phyloP scores from a whole-genome alignment of 441 rosid genomes.

The Populus hybrid region DNA sequence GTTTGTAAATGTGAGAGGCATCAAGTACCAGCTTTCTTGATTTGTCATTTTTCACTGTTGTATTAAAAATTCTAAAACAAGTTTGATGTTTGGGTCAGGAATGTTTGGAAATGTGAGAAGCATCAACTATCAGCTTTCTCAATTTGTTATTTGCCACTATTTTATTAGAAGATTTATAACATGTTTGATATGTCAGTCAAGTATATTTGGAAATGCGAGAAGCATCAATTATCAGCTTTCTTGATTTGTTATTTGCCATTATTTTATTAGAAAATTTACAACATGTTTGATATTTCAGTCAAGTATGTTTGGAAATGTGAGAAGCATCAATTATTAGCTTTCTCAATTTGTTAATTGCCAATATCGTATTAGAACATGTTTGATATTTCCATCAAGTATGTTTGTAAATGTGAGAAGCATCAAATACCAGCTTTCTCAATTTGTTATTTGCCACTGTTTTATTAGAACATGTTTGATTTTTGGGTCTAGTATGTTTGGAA shows the following conservation, averaged over 20 bases:
- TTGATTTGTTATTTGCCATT: too few relatives aligned
- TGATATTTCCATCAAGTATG: background rate
- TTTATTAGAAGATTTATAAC: background rate
- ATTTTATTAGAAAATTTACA: too few relatives aligned
- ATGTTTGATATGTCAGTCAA: background rate
- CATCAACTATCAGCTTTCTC: background rate
- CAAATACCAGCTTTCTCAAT: background rate
- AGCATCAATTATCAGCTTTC: too few relatives aligned
- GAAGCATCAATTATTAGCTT: background rate
- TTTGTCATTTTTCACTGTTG: background rate
- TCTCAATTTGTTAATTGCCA: background rate
- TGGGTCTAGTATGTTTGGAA: background rate
- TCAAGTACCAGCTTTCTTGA: background rate
- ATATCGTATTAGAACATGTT: background rate
- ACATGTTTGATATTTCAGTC: background rate
- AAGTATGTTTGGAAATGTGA: background rate
- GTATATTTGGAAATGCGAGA: background rate
- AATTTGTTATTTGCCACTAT: background rate
- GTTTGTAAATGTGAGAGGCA: background rate
- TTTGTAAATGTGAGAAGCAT: background rate
- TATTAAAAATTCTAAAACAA: too few relatives aligned
- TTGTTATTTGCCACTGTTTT: background rate
- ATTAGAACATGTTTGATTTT: background rate
- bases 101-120: background rate
- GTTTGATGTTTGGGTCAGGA: background rate